Evolutionary conservation across 495 filamentous ascomycete species (phyloP).

Genomic region (Sordaria brevicollis): DNA sequence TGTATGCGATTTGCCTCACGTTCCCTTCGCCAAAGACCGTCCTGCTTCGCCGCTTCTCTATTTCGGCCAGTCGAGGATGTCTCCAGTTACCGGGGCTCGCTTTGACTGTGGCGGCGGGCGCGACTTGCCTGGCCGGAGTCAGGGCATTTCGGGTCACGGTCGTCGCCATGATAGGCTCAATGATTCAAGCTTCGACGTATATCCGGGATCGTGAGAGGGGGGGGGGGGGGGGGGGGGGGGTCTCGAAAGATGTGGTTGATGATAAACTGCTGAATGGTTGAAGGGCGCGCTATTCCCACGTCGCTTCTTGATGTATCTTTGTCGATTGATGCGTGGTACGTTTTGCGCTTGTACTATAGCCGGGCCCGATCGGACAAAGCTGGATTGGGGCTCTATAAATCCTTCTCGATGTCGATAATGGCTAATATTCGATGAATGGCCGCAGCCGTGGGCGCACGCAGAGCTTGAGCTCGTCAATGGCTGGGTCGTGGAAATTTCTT

Average conservation of each 20-base stretch:
- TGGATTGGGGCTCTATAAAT: background rate
- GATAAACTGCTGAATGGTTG: background rate
- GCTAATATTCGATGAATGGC: constrained; percentile 6
- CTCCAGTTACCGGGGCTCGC: constrained; percentile 70
- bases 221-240: background rate
- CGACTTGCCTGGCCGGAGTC: constrained; percentile 34
- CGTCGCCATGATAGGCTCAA: constrained; percentile 9
- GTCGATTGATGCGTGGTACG: background rate
- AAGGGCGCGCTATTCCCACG: background rate
- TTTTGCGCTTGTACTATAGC: background rate
- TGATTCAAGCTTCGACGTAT: constrained; percentile 5
- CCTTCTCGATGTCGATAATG: background rate
- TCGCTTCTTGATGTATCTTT: background rate
- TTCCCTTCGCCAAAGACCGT: constrained; percentile 64
- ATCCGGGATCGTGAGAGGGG: background rate
- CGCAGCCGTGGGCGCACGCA: constrained; percentile 7
- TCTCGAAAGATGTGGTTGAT: background rate
- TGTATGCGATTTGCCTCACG: constrained; percentile 53
- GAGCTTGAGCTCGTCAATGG: background rate
- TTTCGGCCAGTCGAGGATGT: constrained; percentile 72
- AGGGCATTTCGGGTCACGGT: constrained; percentile 13
- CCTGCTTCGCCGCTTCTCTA: constrained; percentile 61
- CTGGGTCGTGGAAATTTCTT: background rate
- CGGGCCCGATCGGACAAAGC: background rate
- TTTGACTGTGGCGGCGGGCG: constrained; percentile 23